Evolutionary conservation across 73 alveolate genomes (phyloP).

Genomic region (Breviolum minutum): DNA sequence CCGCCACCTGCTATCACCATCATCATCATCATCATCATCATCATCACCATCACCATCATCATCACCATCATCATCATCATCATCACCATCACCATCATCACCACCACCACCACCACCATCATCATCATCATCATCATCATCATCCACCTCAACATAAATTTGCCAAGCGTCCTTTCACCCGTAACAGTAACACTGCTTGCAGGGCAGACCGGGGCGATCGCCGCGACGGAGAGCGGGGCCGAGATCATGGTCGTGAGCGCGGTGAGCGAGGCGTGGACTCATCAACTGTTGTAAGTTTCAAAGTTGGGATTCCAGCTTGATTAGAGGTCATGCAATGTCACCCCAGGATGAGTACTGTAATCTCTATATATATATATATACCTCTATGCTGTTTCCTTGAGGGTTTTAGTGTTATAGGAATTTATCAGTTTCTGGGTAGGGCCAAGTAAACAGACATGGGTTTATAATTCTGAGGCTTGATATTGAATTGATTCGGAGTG

Average conservation of each 20-base stretch:
- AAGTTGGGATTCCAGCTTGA: no score
- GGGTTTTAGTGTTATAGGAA: no score
- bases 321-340: no score
- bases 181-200: background rate
- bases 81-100: background rate
- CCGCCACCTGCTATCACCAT: no score
- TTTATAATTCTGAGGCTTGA: background rate
- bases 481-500: background rate
- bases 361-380: no score
- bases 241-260: background rate
- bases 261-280: slow-evolving; percentile 9
- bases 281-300: background rate
- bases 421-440: no score
- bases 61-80: background rate
- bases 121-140: background rate
- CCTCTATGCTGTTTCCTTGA: background rate
- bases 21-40: background rate
- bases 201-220: background rate
- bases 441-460: no score
- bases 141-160: background rate
- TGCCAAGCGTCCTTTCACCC: background rate
- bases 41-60: background rate
- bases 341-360: background rate
- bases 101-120: no score
- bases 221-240: slow-evolving; percentile 37